Conservation (phyloP, 305 asterid genomes). For the Nicotiana rustica region DNA sequence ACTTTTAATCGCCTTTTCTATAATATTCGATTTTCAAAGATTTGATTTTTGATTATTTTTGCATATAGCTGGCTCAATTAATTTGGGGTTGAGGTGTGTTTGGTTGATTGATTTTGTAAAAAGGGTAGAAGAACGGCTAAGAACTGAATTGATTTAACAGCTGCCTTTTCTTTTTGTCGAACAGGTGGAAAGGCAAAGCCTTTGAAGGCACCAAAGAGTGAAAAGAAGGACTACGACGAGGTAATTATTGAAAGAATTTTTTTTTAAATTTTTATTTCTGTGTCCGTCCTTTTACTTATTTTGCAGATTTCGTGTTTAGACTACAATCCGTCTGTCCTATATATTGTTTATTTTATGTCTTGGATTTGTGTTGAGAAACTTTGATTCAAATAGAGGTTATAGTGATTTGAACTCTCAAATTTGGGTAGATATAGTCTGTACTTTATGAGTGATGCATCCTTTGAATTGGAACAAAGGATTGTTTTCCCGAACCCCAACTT, state of each 20-base stretch:
- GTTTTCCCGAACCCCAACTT: too few species aligned
- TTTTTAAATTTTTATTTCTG: neutral
- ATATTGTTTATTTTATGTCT: neutral
- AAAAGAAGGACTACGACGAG: constrained; percentile 86
- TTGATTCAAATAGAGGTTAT: neutral
- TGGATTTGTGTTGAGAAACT: neutral
- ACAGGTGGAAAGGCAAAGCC: constrained; percentile 99
- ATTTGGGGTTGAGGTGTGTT: neutral
- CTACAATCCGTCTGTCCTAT: neutral
- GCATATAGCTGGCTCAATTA: neutral
- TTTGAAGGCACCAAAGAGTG: constrained; percentile 84
- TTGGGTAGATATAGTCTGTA: neutral
- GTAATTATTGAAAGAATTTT: constrained; percentile 40
- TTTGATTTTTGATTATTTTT: neutral
- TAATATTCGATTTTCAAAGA: neutral
- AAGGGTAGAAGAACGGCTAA: neutral
- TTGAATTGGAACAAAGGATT: neutral
- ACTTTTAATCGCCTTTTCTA: neutral
- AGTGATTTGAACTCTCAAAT: neutral
- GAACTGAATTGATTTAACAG: constrained; percentile 23
- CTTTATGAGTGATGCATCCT: neutral
- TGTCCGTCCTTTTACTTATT: neutral
- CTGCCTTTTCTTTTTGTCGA: constrained; percentile 26
- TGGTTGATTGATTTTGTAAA: neutral
- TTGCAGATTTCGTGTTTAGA: neutral